Evolutionary conservation across 371 early-diverging fungal species (phyloP), one percentile per base, ranked within the genome.

Genomic region (Zancudomyces culisetae): DNA sequence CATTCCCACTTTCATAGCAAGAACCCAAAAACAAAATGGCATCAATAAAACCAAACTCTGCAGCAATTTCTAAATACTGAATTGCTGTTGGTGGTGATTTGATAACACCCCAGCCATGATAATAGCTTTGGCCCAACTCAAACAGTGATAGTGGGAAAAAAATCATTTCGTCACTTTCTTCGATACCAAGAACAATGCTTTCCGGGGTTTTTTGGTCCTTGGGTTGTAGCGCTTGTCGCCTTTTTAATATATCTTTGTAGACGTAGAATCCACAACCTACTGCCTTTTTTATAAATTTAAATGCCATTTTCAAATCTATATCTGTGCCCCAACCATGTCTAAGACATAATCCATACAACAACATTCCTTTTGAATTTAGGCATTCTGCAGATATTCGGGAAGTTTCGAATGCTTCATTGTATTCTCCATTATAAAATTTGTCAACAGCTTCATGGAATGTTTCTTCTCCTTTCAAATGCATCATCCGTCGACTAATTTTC

Each of bases 21-120:
- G 79, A 77, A 0, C 76, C 93, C 23, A 90, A 51, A 49, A 83
- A 89, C 39, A 83, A 78, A 62, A 87, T 87, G 2, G 91, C 87
- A 62, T 90, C 89, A 1, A 82, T 76, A 58, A 90, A 90, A 21
- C 90, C 89, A 43, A 88, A 66, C 51, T 87, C 75, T 0, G 90
- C 83, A 1, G 93, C 85, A 20, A 90, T 78, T 58, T 82, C 78
- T 64, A 86, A 83, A 57, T 88, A 90, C 57, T 86, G 86, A 0
- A 77, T 75, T 0, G 89, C 90, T 3, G 79, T 82, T 46, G 72
- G 69, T 57, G 83, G 75, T 60, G 79, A 74, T 55, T 81, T 85
- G 23, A 75, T 71, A 22, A 81, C 87, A 40, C 93, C 90, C 93
- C 93, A 92, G 12, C 93, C 93, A 62, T 89, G 85, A 26, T 79